phyloP scores from a whole-genome alignment of 78 protist species.

The Trichosphaerium sp. region DNA sequence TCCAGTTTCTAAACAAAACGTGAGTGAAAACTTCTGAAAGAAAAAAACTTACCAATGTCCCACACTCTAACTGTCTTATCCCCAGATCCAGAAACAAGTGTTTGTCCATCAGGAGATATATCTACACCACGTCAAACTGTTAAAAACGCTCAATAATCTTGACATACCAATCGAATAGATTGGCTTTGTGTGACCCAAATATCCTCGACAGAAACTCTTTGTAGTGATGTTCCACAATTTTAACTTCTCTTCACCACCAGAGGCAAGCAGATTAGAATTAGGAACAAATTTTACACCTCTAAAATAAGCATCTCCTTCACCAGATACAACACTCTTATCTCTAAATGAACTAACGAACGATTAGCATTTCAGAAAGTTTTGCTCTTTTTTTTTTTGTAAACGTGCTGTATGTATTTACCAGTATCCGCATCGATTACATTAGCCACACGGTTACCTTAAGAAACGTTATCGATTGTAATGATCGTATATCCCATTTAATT shows the following conservation, averaged over 20 bases:
- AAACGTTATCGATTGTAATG: no score
- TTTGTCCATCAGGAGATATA: constrained; percentile 60
- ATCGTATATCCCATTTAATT: no score
- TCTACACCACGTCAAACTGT: no score
- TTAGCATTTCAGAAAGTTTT: no score
- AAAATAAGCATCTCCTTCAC: constrained; percentile 57
- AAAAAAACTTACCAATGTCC: no score
- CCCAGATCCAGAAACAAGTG: constrained; percentile 73
- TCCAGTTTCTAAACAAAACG: no score
- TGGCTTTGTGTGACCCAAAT: constrained; percentile 16
- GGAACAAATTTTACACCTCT: constrained; percentile 77
- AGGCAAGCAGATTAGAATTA: constrained; percentile 53
- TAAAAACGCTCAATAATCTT: constrained; percentile 71
- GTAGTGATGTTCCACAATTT: no score
- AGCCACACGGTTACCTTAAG: no score
- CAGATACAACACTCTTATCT: constrained; percentile 35
- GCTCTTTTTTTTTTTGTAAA: no score
- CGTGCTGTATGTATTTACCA: constrained; percentile 53
- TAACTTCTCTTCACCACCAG: constrained; percentile 72
- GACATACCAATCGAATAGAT: constrained; percentile 53
- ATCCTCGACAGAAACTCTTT: no score
- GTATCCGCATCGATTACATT: constrained; percentile 69
- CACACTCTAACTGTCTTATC: constrained; percentile 69
- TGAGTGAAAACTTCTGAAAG: no score
- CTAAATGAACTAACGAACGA: constrained; percentile 7